Evolutionary conservation across 768 basidiomycete genomes (phyloP).

Genomic region (Pleurotus salmoneostramineus): DNA sequence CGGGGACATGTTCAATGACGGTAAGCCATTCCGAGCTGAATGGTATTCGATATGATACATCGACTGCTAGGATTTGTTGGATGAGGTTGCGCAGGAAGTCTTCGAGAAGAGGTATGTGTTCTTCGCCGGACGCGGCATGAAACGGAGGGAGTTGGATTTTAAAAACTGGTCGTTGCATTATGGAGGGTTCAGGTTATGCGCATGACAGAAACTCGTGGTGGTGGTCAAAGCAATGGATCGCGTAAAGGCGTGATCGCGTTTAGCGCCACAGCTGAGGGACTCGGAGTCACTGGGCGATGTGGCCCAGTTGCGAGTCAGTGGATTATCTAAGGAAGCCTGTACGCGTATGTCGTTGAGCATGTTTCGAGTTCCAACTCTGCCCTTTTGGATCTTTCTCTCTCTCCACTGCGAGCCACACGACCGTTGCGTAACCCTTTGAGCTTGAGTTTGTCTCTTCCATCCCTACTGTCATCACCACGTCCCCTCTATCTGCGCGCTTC

Average conservation of each 20-base stretch:
- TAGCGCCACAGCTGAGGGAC: neutral
- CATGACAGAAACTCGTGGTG: neutral
- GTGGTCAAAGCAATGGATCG: neutral
- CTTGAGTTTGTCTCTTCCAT: neutral
- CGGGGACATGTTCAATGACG: constrained; percentile 48
- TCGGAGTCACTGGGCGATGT: too few species aligned
- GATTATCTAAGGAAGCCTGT: constrained; percentile 3
- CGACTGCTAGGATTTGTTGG: constrained; percentile 29
- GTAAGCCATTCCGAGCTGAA: constrained; percentile 43
- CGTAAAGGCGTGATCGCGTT: neutral
- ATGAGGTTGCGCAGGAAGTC: constrained; percentile 37
- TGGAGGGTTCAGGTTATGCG: neutral
- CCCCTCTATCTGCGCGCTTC: constrained; percentile 8
- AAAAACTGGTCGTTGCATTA: constrained; percentile 16
- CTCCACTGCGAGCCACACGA: neutral
- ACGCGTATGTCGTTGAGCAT: neutral
- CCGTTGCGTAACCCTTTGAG: neutral
- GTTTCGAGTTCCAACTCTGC: neutral
- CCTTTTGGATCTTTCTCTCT: neutral
- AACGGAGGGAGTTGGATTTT: constrained; percentile 27
- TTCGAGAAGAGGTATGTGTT: constrained; percentile 32
- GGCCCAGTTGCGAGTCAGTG: neutral
- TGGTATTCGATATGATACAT: constrained; percentile 21
- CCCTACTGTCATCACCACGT: too few species aligned
- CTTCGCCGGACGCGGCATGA: constrained; percentile 22